Base-by-base conservation (phyloP, 1,139 yeast genomes). In the Kurtzmaniella natalensis region DNA sequence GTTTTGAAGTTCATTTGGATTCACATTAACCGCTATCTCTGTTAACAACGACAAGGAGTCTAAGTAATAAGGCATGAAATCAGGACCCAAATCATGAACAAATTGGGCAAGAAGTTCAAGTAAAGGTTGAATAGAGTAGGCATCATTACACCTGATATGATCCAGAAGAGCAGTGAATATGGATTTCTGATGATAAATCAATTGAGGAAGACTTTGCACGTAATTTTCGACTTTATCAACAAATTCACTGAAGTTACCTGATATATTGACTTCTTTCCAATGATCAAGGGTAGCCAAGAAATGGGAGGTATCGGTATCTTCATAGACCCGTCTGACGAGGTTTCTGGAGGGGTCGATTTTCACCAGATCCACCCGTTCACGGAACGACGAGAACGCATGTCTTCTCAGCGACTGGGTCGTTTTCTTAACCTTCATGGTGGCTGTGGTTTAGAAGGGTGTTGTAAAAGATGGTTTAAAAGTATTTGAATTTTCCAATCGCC, bases 31-130 rank as follows among this genome's bases (percentile, higher is more conserved):
- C 2, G 85, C 74, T 13, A 85, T 55, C 0, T 64, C 55, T 3
- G 72, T 72, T 30, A 92, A 64, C 20, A 74, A 48, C 1, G 55
- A 46, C 32, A 92, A 59, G 1, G 87, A 61, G 19, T 59, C 53
- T 2, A 65, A 61, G 48, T 86, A 88, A 49, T 66, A 87, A 2
- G 76, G 74, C 65, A 87, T 72, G 50, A 88, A 92, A 48, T 92
- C 98, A 1, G 92, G 82, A 5, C 97, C 97, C 43, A 92, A 64
- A 62, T 92, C 98, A 48, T 87, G 96, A 30, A 89, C 81, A 47
- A 94, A 83, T 52, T 88, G 95, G 0, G 95, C 75, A 28, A 87
- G 56, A 31, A 88, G 63, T 51, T 92, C 98, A 30, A 88, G 58
- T 27, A 87, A 55, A 4, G 97, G 92, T 54, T 89, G 94, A 32